These are phyloP conservation scores for Micromonas commoda DNA, from an alignment of 139 green algal species.

Conservation along the genomic window DNA sequence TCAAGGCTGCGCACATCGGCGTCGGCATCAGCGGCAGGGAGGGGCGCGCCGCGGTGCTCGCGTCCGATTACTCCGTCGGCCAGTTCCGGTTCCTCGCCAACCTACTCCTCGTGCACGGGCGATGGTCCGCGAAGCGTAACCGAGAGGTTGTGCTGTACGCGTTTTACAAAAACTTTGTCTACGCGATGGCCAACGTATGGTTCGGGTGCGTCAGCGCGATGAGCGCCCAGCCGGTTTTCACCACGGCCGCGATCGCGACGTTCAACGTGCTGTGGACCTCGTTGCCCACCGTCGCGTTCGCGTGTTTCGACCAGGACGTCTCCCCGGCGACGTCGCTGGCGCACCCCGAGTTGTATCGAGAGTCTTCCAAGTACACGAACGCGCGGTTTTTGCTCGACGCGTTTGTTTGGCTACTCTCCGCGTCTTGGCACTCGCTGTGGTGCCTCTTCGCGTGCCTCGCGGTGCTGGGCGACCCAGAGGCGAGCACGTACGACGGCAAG, in stretches of 20 bases:
- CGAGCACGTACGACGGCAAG: slow-evolving; percentile 18
- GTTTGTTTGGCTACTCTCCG: slow-evolving; percentile 38
- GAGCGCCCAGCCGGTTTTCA: slow-evolving; percentile 8
- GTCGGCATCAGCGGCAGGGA: slow-evolving; percentile 91
- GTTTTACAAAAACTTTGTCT: slow-evolving; percentile 98
- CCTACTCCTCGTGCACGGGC: slow-evolving; percentile 90
- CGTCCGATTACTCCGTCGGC: slow-evolving; percentile 82
- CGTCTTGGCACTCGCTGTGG: slow-evolving; percentile 42
- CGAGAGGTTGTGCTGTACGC: slow-evolving; percentile 65
- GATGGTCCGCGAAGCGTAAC: slow-evolving; percentile 78
- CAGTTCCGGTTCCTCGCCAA: slow-evolving; percentile 89
- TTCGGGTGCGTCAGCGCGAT: slow-evolving; percentile 12
- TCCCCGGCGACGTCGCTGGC: slow-evolving; percentile 27
- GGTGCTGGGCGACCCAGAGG: not conserved
- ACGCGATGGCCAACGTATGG: slow-evolving; percentile 19
- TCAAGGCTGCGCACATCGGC: slow-evolving; percentile 90
- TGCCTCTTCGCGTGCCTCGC: slow-evolving; percentile 28
- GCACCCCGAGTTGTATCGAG: slow-evolving; percentile 47
- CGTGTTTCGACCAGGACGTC: slow-evolving; percentile 55
- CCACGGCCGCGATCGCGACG: slow-evolving; percentile 18
- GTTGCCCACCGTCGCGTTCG: slow-evolving; percentile 46
- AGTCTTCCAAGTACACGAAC: slow-evolving; percentile 37
- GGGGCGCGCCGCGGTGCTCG: slow-evolving; percentile 83
- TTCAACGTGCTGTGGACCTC: slow-evolving; percentile 59
- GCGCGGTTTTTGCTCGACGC: slow-evolving; percentile 9